phyloP scores from a whole-genome alignment of 2,329 filamentous ascomycete species.

The Hansfordia pulvinata region DNA sequence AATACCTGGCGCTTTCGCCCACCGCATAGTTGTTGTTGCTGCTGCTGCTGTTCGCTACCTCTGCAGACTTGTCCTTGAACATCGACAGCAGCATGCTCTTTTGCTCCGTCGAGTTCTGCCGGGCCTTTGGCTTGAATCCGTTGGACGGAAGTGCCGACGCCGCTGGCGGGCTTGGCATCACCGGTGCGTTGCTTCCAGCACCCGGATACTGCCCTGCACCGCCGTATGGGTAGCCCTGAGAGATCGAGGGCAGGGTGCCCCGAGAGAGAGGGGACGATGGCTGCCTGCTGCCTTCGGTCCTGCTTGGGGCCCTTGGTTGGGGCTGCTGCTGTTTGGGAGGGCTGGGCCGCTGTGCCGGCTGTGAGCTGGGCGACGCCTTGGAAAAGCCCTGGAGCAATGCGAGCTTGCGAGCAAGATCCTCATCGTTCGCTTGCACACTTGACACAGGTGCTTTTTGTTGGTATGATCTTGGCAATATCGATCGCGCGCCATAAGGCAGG shows the following conservation, averaged over 20 bases:
- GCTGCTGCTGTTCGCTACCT: not conserved
- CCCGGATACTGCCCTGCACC: too few relatives aligned
- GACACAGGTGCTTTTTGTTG: not conserved
- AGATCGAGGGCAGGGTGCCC: too few relatives aligned
- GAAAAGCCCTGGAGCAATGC: not conserved
- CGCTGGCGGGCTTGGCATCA: too few relatives aligned
- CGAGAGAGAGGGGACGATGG: too few relatives aligned
- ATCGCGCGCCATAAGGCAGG: not conserved
- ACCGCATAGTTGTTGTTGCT: slow-evolving; percentile 6
- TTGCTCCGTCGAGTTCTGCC: too few relatives aligned
- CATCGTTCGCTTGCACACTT: too few relatives aligned
- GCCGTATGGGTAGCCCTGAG: too few relatives aligned
- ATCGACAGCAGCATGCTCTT: slow-evolving; percentile 14
- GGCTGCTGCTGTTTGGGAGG: slow-evolving; percentile 1
- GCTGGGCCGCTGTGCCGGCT: not conserved
- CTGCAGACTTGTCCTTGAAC: not conserved
- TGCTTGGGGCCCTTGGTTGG: too few relatives aligned
- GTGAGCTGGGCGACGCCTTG: not conserved
- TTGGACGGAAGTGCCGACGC: too few relatives aligned
- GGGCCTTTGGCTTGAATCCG: too few relatives aligned
- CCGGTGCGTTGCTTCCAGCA: too few relatives aligned
- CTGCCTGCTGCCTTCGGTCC: too few relatives aligned
- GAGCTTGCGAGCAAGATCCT: not conserved
- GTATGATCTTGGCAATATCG: not conserved
- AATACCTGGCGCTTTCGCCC: not conserved